phyloP scores from a whole-genome alignment of 2,329 filamentous ascomycete genomes.

The Dissoconium aciculare region DNA sequence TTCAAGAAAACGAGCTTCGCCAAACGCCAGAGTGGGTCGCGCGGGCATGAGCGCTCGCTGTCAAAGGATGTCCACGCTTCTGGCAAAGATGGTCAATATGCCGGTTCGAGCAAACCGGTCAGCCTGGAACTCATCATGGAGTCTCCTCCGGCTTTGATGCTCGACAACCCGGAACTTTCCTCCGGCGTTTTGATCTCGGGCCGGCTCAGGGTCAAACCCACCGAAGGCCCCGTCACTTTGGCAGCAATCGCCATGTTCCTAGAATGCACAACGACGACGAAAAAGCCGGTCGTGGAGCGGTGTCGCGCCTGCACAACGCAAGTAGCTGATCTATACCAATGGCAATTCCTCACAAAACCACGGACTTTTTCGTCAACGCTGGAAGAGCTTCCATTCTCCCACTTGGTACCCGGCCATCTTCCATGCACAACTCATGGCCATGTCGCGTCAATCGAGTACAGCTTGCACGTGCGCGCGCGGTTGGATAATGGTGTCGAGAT shows the following conservation, averaged over 20 bases:
- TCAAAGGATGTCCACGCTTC: slow-evolving; percentile 17
- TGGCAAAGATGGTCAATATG: slow-evolving; percentile 8
- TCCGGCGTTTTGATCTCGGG: slow-evolving; percentile 76
- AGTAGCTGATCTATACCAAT: slow-evolving; percentile 59
- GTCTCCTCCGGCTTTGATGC: slow-evolving; percentile 74
- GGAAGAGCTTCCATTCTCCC: slow-evolving; percentile 79
- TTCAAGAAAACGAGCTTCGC: slow-evolving; percentile 11
- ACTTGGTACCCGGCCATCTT: slow-evolving; percentile 70
- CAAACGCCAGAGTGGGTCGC: slow-evolving; percentile 4
- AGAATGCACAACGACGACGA: slow-evolving; percentile 55
- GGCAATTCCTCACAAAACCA: slow-evolving; percentile 54
- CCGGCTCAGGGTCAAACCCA: slow-evolving; percentile 59
- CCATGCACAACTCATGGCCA: slow-evolving; percentile 66
- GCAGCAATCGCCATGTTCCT: slow-evolving; percentile 61
- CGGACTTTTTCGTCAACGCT: slow-evolving; percentile 34
- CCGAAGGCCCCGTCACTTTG: slow-evolving; percentile 48
- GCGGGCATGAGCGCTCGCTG: slow-evolving; percentile 15
- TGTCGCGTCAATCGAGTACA: slow-evolving; percentile 62
- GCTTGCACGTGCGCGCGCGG: slow-evolving; percentile 53
- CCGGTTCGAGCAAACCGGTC: slow-evolving; percentile 26
- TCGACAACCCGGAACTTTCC: slow-evolving; percentile 58
- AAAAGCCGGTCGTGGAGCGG: slow-evolving; percentile 65
- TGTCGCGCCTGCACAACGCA: slow-evolving; percentile 64
- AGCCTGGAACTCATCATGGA: slow-evolving; percentile 54
- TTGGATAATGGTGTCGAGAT: slow-evolving; percentile 47